Conservation (phyloP, 306 rosid genomes). For the Trichosanthes cucumerina region DNA sequence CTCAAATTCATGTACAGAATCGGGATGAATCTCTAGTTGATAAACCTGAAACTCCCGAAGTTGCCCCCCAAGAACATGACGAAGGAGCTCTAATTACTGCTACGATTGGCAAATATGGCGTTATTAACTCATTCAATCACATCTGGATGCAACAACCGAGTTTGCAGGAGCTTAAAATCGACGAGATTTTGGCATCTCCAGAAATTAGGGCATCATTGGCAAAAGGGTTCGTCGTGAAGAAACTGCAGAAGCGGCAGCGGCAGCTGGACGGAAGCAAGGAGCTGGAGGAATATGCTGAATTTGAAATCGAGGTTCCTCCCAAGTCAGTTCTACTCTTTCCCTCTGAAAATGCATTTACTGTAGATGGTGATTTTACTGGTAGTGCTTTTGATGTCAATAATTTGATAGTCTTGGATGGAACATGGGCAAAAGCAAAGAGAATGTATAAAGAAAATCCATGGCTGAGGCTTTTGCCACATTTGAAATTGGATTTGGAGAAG, state of each 20-base stretch:
- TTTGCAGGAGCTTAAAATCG: conserved; percentile 18
- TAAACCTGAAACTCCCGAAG: background rate
- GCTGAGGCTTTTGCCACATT: conserved; percentile 65
- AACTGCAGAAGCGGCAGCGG: conserved; percentile 37
- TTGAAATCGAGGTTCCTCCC: conserved; percentile 49
- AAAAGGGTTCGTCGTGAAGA: conserved; percentile 54
- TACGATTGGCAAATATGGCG: conserved; percentile 53
- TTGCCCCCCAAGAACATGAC: background rate
- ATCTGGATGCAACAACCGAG: conserved; percentile 34
- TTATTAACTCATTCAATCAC: conserved; percentile 35
- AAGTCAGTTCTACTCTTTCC: conserved; percentile 76
- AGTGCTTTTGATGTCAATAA: conserved; percentile 40
- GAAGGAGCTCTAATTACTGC: conserved; percentile 25
- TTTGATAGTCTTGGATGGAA: conserved; percentile 74
- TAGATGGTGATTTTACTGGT: conserved; percentile 22
- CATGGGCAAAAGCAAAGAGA: conserved; percentile 91
- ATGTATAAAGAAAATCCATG: conserved; percentile 74
- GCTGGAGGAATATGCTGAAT: conserved; percentile 44
- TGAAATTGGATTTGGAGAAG: conserved; percentile 58
- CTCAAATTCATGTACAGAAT: background rate
- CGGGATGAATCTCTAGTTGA: background rate
- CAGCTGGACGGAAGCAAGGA: conserved; percentile 13
- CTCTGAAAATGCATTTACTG: conserved; percentile 41
- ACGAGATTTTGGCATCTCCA: conserved; percentile 22
- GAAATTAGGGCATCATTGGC: conserved; percentile 51